phyloP scores from a whole-genome alignment of 2,329 filamentous ascomycete genomes.

The Botrytis pseudocinerea region DNA sequence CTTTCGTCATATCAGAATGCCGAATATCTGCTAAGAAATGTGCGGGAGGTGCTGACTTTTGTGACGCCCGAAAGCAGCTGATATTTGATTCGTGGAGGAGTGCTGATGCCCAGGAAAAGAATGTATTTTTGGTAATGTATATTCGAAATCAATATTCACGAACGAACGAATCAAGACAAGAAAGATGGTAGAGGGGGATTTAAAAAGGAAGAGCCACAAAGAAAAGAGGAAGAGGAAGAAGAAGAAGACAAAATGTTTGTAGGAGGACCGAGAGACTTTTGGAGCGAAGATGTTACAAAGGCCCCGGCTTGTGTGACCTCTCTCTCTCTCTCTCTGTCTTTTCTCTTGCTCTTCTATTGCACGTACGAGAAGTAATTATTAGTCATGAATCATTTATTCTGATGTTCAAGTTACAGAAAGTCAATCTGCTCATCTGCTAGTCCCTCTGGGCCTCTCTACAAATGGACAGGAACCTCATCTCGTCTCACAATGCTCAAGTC shows the following conservation, averaged over 20 bases:
- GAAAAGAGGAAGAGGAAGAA: neutral
- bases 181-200: neutral
- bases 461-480: neutral
- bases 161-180: neutral
- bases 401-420: neutral
- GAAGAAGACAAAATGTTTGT: neutral
- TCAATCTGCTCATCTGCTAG: neutral
- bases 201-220: neutral
- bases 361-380: neutral
- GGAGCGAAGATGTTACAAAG: slow-evolving; percentile 2
- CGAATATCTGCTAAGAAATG: slow-evolving; percentile 7
- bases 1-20: slow-evolving; percentile 1
- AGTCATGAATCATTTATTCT: neutral
- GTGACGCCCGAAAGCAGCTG: slow-evolving; percentile 1
- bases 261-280: neutral
- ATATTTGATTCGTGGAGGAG: slow-evolving; percentile 7
- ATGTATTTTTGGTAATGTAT: neutral
- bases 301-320: neutral
- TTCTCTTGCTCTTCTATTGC: neutral
- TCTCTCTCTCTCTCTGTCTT: neutral
- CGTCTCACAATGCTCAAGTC: neutral
- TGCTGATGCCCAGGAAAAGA: neutral
- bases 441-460: neutral
- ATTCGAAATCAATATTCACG: neutral
- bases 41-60: neutral